phyloP scores from a whole-genome alignment of 257 asterid species.

The Mitragyna speciosa region DNA sequence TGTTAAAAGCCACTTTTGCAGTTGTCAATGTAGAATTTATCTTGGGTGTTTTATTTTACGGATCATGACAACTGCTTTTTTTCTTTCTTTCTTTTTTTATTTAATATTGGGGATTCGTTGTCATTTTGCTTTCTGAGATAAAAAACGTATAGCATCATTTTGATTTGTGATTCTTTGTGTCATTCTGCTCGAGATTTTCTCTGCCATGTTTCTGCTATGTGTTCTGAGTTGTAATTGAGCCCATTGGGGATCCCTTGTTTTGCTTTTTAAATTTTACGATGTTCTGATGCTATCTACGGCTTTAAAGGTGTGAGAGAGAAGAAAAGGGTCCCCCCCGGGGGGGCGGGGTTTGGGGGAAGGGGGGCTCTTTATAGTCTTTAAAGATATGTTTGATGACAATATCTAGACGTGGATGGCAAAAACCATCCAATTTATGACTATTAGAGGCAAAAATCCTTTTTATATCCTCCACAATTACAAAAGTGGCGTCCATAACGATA shows the following conservation, averaged over 20 bases:
- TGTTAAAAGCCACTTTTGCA: not conserved
- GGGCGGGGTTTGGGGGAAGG: too few species aligned
- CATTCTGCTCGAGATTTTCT: not conserved
- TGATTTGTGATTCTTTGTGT: not conserved
- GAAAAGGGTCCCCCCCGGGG: too few species aligned
- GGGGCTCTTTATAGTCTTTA: not conserved
- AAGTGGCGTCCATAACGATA: too few species aligned
- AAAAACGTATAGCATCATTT: not conserved
- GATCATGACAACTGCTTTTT: not conserved
- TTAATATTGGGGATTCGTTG: not conserved
- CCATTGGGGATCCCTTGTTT: not conserved
- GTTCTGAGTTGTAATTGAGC: not conserved
- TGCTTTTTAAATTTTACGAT: not conserved
- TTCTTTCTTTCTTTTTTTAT: not conserved
- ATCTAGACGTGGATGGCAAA: too few species aligned
- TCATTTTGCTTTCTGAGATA: not conserved
- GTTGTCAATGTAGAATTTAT: not conserved
- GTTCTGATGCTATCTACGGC: not conserved
- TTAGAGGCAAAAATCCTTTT: too few species aligned
- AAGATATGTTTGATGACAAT: not conserved
- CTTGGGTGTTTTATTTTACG: not conserved
- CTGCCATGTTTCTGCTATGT: not conserved
- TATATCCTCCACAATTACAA: too few species aligned
- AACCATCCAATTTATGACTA: too few species aligned
- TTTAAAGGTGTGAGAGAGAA: not conserved